Evolutionary conservation across 495 filamentous ascomycete species (phyloP), one percentile per base, ranked within the genome.

Genomic region (Neurospora discreta): DNA sequence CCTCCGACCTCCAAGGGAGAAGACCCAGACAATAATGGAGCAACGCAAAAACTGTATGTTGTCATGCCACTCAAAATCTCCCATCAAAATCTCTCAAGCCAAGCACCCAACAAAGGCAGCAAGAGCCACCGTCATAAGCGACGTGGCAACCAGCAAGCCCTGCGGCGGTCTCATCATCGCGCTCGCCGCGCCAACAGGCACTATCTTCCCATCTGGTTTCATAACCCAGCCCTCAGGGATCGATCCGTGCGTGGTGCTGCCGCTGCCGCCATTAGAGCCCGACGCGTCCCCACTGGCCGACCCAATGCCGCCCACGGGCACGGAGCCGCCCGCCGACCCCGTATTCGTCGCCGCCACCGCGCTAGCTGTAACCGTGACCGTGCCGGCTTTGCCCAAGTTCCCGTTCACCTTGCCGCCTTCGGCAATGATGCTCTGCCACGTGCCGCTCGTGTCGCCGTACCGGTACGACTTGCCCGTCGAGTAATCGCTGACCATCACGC

Each of bases 381-480:
- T 73, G 70, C 81, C 84, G 3, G 83, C 84, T 68, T 78, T 79
- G 73, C 82, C 83, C 23, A 81, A 77, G 71, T 85, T 87, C 68
- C 92, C 94, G 68, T 92, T 88, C 70, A 89, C 75, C 69, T 81
- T 74, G 73, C 88, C 87, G 75, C 86, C 86, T 3, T 89, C 78
- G 36, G 83, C 76, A 70, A 74, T 69, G 70, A 86, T 86, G 30
- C 90, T 92, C 73, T 89, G 74, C 90, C 91, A 97, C 30, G 85
- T 87, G 43, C 95, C 95, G 39, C 86, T 89, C 40, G 83, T 86
- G 78, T 93, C 92, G 68, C 86, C 84, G 79, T 98, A 99, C 23
- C 80, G 84, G 83, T 99, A 99, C 60, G 88, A 83, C 1, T 86
- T 89, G 40, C 95, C 95, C 13, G 93, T 96, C 30, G 93, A 97